Base-by-base conservation (phyloP, 2,329 filamentous ascomycete species). In the Pseudophaeomoniella oleicola region DNA sequence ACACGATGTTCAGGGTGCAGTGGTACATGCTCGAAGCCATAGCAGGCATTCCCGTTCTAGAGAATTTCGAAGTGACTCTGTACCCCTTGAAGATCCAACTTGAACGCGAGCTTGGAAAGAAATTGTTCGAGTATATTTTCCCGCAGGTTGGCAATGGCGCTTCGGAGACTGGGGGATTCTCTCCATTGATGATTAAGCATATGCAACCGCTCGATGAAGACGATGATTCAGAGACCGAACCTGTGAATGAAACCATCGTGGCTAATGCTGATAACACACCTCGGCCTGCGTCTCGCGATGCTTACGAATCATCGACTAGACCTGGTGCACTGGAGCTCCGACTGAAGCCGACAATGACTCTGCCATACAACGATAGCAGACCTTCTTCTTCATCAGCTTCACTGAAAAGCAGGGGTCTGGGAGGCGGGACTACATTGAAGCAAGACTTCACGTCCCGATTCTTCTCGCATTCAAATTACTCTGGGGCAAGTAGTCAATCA, bases 11-110 rank as follows among this genome's bases (percentile, higher is more conserved):
- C 36, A 76, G 81, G 19, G 83, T 99, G 10, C 90, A 93, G 54
- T 98, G 92, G 85, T 78, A 94, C 54, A 94, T 94, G 85, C 70
- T 98, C 3, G 90, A 98, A 60, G 87, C 90, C 5, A 94, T 98
- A 55, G 90, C 88, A 27, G 90, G 90, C 34, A 98, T 98, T 42
- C 85, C 88, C 1, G 87, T 98, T 19, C 84, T 98, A 67, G 88
- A 96, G 48, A 82, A 92, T 50, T 98, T 98, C 50, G 87, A 96
- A 56, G 83, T 98, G 38, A 85, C 87, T 38, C 64, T 98, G 14
- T 87, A 92, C 55, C 92, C 90, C 0, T 72, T 98, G 54, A 92
- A 86, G 57, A 19, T 98, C 15, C 90, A 98, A 54, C 67, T 98
- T 22, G 90, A 98, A 58, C 80, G 78, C 22, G 87, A 96, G 48